phyloP scores from a whole-genome alignment of 345 rosid species.

The Pseudoturritis turrita region DNA sequence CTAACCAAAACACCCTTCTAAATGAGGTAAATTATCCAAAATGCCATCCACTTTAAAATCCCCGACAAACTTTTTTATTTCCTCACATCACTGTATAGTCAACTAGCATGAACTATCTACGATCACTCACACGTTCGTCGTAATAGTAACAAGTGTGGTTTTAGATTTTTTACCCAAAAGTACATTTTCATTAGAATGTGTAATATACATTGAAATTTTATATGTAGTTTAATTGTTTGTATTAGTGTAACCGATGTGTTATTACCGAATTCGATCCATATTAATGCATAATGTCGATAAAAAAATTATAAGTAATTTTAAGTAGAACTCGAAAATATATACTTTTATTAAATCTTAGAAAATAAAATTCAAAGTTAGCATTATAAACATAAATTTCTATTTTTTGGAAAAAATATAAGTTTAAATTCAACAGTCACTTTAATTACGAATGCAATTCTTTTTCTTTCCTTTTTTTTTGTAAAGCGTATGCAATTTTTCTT shows the following conservation, averaged over 20 bases:
- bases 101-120: neutral
- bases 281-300: too few species aligned
- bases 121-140: neutral
- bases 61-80: neutral
- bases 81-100: neutral
- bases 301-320: neutral
- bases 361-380: neutral
- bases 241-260: too few species aligned
- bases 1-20: conserved; percentile 5
- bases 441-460: neutral
- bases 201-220: neutral
- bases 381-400: too few species aligned
- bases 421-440: neutral
- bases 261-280: too few species aligned
- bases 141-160: neutral
- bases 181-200: neutral
- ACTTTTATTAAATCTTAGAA: neutral
- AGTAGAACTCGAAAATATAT: neutral
- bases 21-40: neutral
- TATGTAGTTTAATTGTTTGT: too few species aligned
- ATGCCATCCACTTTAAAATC: conserved; percentile 14
- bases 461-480: neutral
- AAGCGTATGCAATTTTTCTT: neutral
- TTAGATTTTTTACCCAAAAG: neutral
- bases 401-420: neutral